Conservation (phyloP, 257 asterid genomes). For the Ballota nigra region DNA sequence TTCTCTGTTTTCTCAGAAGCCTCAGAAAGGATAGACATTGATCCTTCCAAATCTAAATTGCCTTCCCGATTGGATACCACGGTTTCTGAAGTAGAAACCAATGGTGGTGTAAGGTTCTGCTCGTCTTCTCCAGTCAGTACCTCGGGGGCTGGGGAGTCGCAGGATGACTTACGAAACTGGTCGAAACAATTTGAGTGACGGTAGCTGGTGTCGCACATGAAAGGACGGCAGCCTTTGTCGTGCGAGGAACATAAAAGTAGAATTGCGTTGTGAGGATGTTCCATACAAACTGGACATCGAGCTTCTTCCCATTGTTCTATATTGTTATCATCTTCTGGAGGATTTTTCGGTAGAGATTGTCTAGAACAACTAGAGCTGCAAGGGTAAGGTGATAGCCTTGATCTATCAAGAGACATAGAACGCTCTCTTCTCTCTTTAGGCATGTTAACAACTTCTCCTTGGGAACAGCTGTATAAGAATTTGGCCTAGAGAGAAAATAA, state of each 20-base stretch:
- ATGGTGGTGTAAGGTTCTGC: constrained; percentile 27
- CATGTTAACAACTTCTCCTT: constrained; percentile 36
- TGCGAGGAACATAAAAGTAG: constrained; percentile 85
- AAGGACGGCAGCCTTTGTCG: constrained; percentile 85
- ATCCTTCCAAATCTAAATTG: not conserved
- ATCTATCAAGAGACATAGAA: constrained; percentile 66
- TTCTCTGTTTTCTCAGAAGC: constrained; percentile 37
- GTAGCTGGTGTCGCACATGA: constrained; percentile 94
- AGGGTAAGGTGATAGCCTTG: constrained; percentile 55
- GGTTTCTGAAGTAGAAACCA: constrained; percentile 33
- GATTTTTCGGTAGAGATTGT: constrained; percentile 37
- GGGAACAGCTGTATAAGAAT: constrained; percentile 7
- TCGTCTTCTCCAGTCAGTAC: constrained; percentile 32
- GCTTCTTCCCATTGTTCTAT: constrained; percentile 80
- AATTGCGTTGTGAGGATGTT: constrained; percentile 89
- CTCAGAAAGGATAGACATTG: constrained; percentile 26
- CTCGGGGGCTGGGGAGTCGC: constrained; percentile 33
- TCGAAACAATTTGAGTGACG: constrained; percentile 92
- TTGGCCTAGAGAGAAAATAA: constrained; percentile 4
- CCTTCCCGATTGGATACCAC: constrained; percentile 29
- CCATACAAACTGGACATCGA: constrained; percentile 94
- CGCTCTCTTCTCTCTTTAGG: constrained; percentile 76
- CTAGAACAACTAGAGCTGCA: constrained; percentile 55
- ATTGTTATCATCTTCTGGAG: constrained; percentile 59
- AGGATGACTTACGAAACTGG: constrained; percentile 66